Conservation (phyloP, 352 stramenopile genomes). For the Plasmopara muralis region DNA sequence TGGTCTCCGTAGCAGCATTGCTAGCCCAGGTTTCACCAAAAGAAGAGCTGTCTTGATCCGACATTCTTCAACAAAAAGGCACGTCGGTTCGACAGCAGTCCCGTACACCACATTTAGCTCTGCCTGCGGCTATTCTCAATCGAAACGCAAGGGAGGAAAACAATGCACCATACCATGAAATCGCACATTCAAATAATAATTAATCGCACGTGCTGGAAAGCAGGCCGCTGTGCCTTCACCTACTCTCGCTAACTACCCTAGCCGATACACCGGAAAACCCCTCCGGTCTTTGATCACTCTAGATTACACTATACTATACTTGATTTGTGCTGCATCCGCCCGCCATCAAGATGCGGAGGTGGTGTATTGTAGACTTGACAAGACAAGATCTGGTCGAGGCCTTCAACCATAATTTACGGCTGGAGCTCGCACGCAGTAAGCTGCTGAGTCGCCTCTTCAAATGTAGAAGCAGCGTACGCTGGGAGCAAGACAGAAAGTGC, state of each 20-base stretch:
- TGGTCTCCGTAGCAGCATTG: not conserved
- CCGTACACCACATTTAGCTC: not conserved
- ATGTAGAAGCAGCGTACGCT: conserved; percentile 27
- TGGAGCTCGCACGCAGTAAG: conserved; percentile 36
- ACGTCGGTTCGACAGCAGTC: conserved; percentile 4
- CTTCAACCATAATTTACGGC: conserved; percentile 14
- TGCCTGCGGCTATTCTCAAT: not conserved
- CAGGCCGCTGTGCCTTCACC: conserved; percentile 9
- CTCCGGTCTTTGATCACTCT: conserved; percentile 27
- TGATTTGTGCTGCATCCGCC: conserved; percentile 24
- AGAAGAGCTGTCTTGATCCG: not conserved
- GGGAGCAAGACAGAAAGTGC: conserved; percentile 22
- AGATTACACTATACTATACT: conserved; percentile 39
- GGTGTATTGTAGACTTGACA: conserved; percentile 10
- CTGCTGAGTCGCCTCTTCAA: conserved; percentile 39
- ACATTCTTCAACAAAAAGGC: conserved; percentile 3
- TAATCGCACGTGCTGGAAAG: not conserved
- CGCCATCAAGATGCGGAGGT: conserved; percentile 19
- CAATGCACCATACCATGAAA: conserved; percentile 15
- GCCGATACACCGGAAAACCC: conserved; percentile 22
- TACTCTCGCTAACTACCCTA: conserved; percentile 26
- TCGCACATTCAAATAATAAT: conserved; percentile 15
- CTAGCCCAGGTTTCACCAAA: not conserved
- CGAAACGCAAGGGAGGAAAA: conserved; percentile 2
- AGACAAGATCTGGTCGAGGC: not conserved